Base-by-base conservation (phyloP, 805 yeast genomes). In the Ogataea parapolymorpha region DNA sequence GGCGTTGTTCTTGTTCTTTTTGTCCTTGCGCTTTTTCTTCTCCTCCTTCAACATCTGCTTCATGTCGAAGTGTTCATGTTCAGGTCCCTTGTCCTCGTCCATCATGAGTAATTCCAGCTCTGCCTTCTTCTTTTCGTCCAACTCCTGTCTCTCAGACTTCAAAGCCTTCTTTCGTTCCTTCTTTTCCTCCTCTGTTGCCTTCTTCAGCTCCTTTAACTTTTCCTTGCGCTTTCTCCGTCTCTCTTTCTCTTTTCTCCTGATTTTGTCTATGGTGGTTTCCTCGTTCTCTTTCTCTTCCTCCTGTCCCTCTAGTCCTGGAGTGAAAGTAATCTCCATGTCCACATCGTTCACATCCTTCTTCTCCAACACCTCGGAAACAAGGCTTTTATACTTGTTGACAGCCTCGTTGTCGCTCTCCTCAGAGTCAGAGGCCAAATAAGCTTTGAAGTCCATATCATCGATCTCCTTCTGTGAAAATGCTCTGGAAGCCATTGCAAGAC, bases 271-370 rank as follows among this genome's bases (percentile, higher is more conserved):
- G 0, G 96, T 82, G 8, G 82, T 70, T 56, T 85, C 87, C 12
- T 68, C 78, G n/a, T 56, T 65, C 10, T 58, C 68, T n/a, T 55
- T 65, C 10, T 58, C 68, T 9, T 61, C 55, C 17, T 60, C 49
- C 50, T 56, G 66, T 15, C 58, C 66, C 22, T 71, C 75, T 39
- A 89, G 65, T 3, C 87, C 97, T 2, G 98, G 96, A 27, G 90
- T 88, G 63, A 93, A 93, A 0, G 97, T 89, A 53, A 93, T 86
- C 61, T 93, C 98, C 88, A 93, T 85, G 56, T 89, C 96, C 22
- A 85, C 82, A 35, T 80, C 91, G 15, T 39, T 32, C 35, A 20
- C 33, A 35, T 78, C 82, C 13, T 67, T 74, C 11, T 67, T 75
- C 10, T 61, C 68, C 14, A 34, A 34, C 26, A 41, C 53, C 13